These are phyloP conservation scores for Albifimbria verrucaria DNA, from an alignment of 2,329 filamentous ascomycete species.

Conservation along the genomic window DNA sequence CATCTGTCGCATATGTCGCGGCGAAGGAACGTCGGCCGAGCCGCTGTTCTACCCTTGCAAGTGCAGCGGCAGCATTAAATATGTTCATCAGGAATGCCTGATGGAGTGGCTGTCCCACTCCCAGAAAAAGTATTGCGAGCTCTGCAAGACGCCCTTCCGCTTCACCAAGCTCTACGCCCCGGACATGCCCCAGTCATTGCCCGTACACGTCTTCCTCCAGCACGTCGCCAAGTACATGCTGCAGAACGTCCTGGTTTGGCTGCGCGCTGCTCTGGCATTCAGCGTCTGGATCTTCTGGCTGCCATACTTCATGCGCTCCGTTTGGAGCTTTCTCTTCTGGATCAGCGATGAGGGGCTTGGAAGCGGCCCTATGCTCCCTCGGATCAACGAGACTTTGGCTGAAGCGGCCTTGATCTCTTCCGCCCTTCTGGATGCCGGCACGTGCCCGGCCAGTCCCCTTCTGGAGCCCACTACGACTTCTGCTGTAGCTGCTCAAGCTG, in stretches of 20 bases:
- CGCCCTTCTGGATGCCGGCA: constrained; percentile 20
- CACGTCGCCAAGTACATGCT: constrained; percentile 73
- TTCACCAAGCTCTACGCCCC: constrained; percentile 98
- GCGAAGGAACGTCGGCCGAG: constrained; percentile 77
- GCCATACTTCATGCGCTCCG: constrained; percentile 84
- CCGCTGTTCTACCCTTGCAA: constrained; percentile 97
- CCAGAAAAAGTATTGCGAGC: constrained; percentile 98
- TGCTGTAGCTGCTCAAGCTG: constrained; percentile 23
- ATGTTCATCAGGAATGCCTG: constrained; percentile 94
- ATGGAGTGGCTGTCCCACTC: constrained; percentile 99
- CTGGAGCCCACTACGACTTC: constrained; percentile 28
- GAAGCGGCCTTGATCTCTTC: constrained; percentile 27
- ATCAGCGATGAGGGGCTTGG: constrained; percentile 73
- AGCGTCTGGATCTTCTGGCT: constrained; percentile 87
- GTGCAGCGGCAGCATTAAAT: constrained; percentile 98
- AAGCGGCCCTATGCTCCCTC: constrained; percentile 23
- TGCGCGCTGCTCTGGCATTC: constrained; percentile 72
- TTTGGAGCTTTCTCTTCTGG: constrained; percentile 96
- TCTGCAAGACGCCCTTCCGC: constrained; percentile 96
- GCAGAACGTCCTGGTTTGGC: constrained; percentile 71
- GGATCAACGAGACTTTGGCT: constrained; percentile 17
- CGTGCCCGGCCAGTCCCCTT: constrained; percentile 33
- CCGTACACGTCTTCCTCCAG: constrained; percentile 74
- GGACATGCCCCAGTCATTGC: constrained; percentile 84
- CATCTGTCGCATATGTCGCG: constrained; percentile 96